Conservation (phyloP, 2,329 filamentous ascomycete species). For the Tolypocladium cylindrosporum region DNA sequence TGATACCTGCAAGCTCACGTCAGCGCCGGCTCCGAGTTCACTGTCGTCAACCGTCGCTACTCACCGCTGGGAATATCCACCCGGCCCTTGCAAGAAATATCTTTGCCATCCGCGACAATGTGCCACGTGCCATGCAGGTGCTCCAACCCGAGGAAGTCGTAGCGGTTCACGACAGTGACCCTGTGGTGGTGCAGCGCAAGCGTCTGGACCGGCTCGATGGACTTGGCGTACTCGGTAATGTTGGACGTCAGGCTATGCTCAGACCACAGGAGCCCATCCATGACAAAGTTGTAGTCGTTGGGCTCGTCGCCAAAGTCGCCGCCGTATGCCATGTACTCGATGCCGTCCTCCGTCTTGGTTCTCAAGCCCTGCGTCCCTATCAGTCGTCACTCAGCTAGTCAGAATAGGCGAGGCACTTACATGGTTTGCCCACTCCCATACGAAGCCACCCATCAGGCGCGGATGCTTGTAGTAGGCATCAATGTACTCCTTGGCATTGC, state of each 20-base stretch:
- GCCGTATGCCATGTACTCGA: conserved; percentile 45
- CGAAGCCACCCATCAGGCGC: conserved; percentile 48
- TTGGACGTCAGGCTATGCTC: conserved; percentile 42
- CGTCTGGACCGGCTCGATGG: conserved; percentile 48
- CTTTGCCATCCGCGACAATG: conserved; percentile 27
- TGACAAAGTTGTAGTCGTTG: conserved; percentile 49
- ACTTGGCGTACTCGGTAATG: conserved; percentile 45
- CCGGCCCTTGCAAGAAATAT: conserved; percentile 17
- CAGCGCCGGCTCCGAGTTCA: background rate
- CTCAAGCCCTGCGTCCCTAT: conserved; percentile 23
- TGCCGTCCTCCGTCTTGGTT: conserved; percentile 29
- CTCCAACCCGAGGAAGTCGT: conserved; percentile 43
- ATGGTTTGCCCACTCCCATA: conserved; percentile 58
- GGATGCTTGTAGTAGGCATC: conserved; percentile 49
- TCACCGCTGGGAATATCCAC: conserved; percentile 31
- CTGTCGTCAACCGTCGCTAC: conserved; percentile 1
- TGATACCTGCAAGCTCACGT: conserved; percentile 21
- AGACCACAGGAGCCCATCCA: conserved; percentile 40
- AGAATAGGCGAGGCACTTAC: conserved; percentile 1
- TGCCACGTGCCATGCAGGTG: conserved; percentile 36
- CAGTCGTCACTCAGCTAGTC: background rate
- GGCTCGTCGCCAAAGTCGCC: conserved; percentile 53
- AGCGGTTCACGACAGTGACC: conserved; percentile 39
- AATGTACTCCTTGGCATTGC: conserved; percentile 56
- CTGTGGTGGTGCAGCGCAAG: conserved; percentile 29